Conservation (phyloP, 2,329 filamentous ascomycete genomes). For the Fonsecaea nubica region DNA sequence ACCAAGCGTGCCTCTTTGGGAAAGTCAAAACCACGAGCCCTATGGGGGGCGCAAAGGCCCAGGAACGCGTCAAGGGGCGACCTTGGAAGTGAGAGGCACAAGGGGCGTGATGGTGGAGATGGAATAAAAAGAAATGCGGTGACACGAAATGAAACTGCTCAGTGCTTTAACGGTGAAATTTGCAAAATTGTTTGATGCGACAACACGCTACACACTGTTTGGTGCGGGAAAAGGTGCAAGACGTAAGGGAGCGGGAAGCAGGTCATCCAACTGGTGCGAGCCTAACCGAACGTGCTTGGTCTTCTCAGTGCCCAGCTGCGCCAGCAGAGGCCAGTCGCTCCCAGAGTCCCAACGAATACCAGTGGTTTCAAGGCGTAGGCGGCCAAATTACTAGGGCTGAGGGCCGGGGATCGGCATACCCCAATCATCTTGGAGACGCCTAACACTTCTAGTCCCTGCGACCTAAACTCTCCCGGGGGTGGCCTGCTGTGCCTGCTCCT, state of each 20-base stretch:
- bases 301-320: not conserved
- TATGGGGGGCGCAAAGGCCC: not conserved
- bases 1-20: slow-evolving; percentile 1
- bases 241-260: slow-evolving; percentile 1
- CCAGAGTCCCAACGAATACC: not conserved
- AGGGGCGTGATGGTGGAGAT: slow-evolving; percentile 42
- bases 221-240: not conserved
- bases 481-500: not conserved
- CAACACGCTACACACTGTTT: slow-evolving; percentile 6
- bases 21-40: slow-evolving; percentile 5
- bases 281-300: slow-evolving; percentile 4
- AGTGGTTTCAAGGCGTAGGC: slow-evolving; percentile 7
- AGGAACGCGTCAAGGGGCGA: slow-evolving; percentile 21
- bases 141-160: slow-evolving; percentile 28
- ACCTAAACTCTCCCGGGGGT: slow-evolving; percentile 13
- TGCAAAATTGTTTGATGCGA: slow-evolving; percentile 23
- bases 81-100: slow-evolving; percentile 18
- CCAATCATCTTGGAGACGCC: slow-evolving; percentile 14
- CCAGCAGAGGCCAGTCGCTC: not conserved
- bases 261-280: slow-evolving; percentile 5
- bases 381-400: slow-evolving; percentile 4
- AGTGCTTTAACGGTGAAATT: slow-evolving; percentile 6
- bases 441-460: slow-evolving; percentile 11
- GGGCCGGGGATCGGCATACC: slow-evolving; percentile 7
- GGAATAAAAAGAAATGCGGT: slow-evolving; percentile 37